These are phyloP conservation scores for Aspergillus phoenicis DNA, from an alignment of 2,329 filamentous ascomycete genomes.

Conservation along the genomic window DNA sequence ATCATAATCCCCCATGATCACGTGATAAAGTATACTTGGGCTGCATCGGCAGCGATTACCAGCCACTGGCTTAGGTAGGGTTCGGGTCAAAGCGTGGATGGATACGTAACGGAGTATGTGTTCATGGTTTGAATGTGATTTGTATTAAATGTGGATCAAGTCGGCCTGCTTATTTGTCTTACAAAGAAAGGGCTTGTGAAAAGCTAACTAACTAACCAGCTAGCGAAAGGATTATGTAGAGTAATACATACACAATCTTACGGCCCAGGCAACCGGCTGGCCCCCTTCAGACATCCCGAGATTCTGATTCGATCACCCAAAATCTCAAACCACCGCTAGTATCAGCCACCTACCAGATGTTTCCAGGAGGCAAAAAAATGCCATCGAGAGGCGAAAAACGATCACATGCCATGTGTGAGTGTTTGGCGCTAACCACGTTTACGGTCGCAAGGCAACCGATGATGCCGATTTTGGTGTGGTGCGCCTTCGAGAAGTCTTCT, in stretches of 20 bases:
- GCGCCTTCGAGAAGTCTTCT: constrained; percentile 22
- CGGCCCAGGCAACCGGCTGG: background rate
- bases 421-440: constrained; percentile 12
- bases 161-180: background rate
- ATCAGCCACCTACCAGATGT: background rate
- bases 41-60: background rate
- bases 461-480: too few species aligned
- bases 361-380: background rate
- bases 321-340: background rate
- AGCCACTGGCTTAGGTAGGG: background rate
- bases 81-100: background rate
- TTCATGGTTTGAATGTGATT: background rate
- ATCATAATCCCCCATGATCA: too few species aligned
- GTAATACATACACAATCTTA: background rate
- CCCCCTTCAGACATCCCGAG: background rate
- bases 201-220: too few species aligned
- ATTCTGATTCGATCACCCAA: background rate
- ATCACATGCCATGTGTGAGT: background rate
- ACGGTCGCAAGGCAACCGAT: background rate
- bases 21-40: too few species aligned
- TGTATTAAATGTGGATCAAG: background rate
- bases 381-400: background rate
- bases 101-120: background rate
- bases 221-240: too few species aligned
- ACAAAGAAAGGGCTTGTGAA: background rate